Percentiles rank a stretch among this genome's conserved stretches.
Evolutionary conservation across 768 basidiomycete genomes (phyloP).

Genomic region (Rhizopogon rudus): DNA sequence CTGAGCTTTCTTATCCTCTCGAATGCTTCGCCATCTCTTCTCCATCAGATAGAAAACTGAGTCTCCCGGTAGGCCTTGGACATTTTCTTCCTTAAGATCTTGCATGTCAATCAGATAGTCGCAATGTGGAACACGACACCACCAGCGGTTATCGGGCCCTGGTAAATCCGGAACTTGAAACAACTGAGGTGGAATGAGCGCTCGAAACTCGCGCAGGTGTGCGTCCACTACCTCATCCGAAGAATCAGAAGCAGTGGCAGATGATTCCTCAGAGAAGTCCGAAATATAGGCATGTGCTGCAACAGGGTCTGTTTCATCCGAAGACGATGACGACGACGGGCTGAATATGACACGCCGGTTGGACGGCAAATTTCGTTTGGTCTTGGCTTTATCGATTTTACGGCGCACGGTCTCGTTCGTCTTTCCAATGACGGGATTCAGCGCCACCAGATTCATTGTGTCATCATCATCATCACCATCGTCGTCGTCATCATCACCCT

Average conservation of each 20-base stretch:
- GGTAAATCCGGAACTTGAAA: conserved; percentile 35
- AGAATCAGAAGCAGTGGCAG: conserved; percentile 37
- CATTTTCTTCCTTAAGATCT: conserved; percentile 31
- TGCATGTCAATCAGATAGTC: conserved; percentile 42
- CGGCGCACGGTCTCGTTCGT: conserved; percentile 9
- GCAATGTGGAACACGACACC: conserved; percentile 43
- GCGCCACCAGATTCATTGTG: conserved; percentile 9
- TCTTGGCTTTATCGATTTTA: conserved; percentile 14
- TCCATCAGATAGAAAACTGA: conserved; percentile 19
- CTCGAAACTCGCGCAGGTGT: conserved; percentile 16
- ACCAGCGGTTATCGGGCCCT: conserved; percentile 44
- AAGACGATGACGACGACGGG: conserved; percentile 15
- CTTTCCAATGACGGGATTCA: conserved; percentile 27
- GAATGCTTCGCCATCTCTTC: conserved; percentile 33
- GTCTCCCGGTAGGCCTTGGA: conserved; percentile 16
- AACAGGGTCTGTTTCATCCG: conserved; percentile 11
- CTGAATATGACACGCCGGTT: neutral
- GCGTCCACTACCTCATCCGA: conserved; percentile 17
- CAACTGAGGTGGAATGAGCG: conserved; percentile 32
- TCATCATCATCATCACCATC: neutral
- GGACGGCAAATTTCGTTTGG: neutral
- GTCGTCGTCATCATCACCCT: neutral
- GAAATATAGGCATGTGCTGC: conserved; percentile 40
- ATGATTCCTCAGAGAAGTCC: conserved; percentile 54
- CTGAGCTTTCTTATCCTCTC: conserved; percentile 22